Base-by-base conservation (phyloP, 1,139 yeast species). In the Entelexis sorbosivorans region DNA sequence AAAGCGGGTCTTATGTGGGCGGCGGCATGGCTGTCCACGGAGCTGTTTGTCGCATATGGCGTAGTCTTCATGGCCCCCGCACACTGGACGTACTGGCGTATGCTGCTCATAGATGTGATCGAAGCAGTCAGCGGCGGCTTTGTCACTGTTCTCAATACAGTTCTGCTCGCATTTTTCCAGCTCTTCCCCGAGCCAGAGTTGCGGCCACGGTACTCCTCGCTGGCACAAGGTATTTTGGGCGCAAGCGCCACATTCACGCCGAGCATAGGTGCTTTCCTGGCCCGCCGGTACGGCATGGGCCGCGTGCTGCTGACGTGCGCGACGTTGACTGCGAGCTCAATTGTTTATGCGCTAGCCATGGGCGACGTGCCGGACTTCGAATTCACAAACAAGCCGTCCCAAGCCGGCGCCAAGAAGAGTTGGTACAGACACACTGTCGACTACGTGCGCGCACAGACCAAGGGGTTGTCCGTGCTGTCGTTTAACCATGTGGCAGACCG, bases 121-220 rank as follows among this genome's bases (percentile, higher is more conserved):
- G 47, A 33, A 3, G n/a, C n/a, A n/a, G n/a, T 22, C 17, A 17
- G 17, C 6, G 50, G 47, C 20, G 33, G 47, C 5, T 11, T 19
- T 17, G 17, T 39, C n/a, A 44, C 34, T 11, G 11, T 40, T 5
- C 5, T 3, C 22, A 47, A 47, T 16, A 13, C 44, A 2, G 2
- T 16, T 3, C 6, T 16, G 11, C 50, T 47, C 8, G 26, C 34
- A 2, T 2, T 40, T 8, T n/a, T 19, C 17, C 47, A 47, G 38
- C 31, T 47, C 10, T 47, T 47, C 14, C 40, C 46, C 6, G 47
- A 47, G 40, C 47, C 50, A 4, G 40, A 47, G 39, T 28, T 39
- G 40, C 31, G 50, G 5, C 50, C 50, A 10, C 34, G 38, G 6
- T 47, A 47, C 33, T 9, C 33, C 5, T 19, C 36, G 8, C 22